A percentile compares a stretch with the other conserved stretches of the same genome.
Conservation (phyloP, 345 rosid species). For the Brassica carinata region DNA sequence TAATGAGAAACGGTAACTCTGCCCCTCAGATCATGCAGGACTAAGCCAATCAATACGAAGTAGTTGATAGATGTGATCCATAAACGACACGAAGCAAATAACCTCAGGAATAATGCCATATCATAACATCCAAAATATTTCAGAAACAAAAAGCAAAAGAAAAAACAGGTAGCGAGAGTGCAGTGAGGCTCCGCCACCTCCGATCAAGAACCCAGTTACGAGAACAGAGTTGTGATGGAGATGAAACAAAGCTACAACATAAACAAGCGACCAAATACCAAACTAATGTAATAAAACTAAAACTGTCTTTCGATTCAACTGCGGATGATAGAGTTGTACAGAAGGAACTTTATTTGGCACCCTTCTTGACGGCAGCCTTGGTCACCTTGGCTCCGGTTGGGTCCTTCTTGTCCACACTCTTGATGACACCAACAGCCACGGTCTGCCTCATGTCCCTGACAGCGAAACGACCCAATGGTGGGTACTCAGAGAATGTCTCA, state of each 20-base stretch:
- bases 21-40: too few species aligned
- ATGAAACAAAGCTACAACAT: background rate
- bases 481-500: slow-evolving; percentile 68
- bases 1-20: too few species aligned
- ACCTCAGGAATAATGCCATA: background rate
- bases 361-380: slow-evolving; percentile 83
- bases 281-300: background rate
- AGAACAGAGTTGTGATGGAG: background rate
- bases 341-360: slow-evolving; percentile 54
- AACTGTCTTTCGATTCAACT: background rate
- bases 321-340: background rate
- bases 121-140: background rate
- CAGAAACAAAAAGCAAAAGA: background rate
- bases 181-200: slow-evolving; percentile 19
- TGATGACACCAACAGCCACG: slow-evolving; percentile 81
- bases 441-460: slow-evolving; percentile 95
- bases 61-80: background rate
- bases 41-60: background rate
- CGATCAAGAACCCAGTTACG: slow-evolving; percentile 35
- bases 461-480: slow-evolving; percentile 84
- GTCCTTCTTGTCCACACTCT: slow-evolving; percentile 87
- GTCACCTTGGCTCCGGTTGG: slow-evolving; percentile 81
- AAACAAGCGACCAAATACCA: background rate
- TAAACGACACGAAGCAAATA: background rate
- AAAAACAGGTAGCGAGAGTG: background rate